phyloP scores from a whole-genome alignment of 345 rosid species.

The Hibiscus tridactylites region DNA sequence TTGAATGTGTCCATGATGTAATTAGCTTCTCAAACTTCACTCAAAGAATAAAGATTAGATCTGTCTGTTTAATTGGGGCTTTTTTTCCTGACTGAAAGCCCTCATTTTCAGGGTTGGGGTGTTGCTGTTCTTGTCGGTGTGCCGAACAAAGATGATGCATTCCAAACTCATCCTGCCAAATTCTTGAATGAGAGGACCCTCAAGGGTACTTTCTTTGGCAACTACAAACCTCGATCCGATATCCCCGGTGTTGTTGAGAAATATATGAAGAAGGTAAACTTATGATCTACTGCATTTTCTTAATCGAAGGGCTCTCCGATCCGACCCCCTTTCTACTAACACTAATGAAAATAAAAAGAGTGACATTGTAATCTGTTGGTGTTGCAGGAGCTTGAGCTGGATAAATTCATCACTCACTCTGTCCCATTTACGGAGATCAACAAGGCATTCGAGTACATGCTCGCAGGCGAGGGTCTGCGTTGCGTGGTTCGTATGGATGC shows the following conservation, averaged over 20 bases:
- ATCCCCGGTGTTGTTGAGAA: constrained; percentile 53
- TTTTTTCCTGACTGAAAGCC: neutral
- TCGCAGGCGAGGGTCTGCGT: constrained; percentile 40
- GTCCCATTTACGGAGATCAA: constrained; percentile 50
- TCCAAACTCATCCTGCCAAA: constrained; percentile 50
- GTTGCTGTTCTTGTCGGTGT: constrained; percentile 63
- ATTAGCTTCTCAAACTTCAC: too few species aligned
- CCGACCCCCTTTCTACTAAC: too few species aligned
- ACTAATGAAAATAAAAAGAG: too few species aligned
- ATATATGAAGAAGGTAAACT: constrained; percentile 38
- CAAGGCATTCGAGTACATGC: constrained; percentile 56
- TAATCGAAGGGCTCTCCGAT: neutral
- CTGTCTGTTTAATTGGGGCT: neutral
- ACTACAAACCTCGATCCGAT: constrained; percentile 19
- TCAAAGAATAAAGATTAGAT: too few species aligned
- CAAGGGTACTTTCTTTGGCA: constrained; percentile 45
- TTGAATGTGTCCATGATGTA: too few species aligned
- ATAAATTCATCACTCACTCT: constrained; percentile 31
- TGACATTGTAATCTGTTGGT: neutral
- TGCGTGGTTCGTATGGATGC: constrained; percentile 47
- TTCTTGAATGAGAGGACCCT: constrained; percentile 57
- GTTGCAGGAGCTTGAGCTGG: constrained; percentile 25
- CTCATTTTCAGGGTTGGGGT: constrained; percentile 55
- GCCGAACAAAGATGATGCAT: constrained; percentile 51
- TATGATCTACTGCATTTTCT: neutral